Evolutionary conservation across 192 early-diverging fungal species (phyloP).

Genomic region (Umbelopsis vinacea): DNA sequence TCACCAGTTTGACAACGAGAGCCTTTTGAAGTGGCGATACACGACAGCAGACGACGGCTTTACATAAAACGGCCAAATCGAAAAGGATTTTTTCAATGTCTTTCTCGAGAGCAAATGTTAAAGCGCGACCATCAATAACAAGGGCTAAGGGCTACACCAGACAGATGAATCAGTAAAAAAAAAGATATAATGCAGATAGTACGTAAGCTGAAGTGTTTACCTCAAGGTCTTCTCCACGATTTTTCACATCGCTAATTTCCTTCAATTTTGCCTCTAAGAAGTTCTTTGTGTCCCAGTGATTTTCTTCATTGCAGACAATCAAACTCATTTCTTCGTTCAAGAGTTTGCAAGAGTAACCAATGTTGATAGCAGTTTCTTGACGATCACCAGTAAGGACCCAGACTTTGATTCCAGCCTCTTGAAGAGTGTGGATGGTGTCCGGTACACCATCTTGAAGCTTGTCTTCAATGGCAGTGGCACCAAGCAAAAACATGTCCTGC

Average conservation of each 20-base stretch:
- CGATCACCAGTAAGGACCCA: slow-evolving; percentile 98
- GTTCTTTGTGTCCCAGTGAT: slow-evolving; percentile 82
- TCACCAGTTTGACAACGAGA: slow-evolving; percentile 92
- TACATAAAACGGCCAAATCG: slow-evolving; percentile 88
- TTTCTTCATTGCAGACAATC: slow-evolving; percentile 85
- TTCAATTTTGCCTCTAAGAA: slow-evolving; percentile 81
- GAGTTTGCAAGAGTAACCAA: slow-evolving; percentile 91
- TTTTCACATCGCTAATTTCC: slow-evolving; percentile 53
- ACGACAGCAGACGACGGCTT: slow-evolving; percentile 96
- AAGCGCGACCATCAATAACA: slow-evolving; percentile 89
- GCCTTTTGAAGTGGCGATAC: slow-evolving; percentile 98
- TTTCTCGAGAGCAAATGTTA: slow-evolving; percentile 89
- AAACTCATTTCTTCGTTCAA: slow-evolving; percentile 93
- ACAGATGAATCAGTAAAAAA: slow-evolving; percentile 1
- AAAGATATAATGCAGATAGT: too few relatives aligned
- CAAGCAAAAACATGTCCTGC: slow-evolving; percentile 81
- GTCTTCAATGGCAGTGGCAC: slow-evolving; percentile 96
- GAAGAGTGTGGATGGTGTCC: slow-evolving; percentile 90
- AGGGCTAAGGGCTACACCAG: slow-evolving; percentile 67
- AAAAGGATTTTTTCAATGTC: slow-evolving; percentile 75
- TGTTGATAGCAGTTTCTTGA: slow-evolving; percentile 98
- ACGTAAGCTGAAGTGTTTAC: neutral
- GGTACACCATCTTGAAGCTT: slow-evolving; percentile 97
- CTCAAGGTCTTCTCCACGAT: slow-evolving; percentile 33
- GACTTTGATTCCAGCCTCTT: slow-evolving; percentile 89